Evolutionary conservation across 805 yeast genomes (phyloP), one percentile per base, ranked within the genome.

Genomic region (Candida takata): DNA sequence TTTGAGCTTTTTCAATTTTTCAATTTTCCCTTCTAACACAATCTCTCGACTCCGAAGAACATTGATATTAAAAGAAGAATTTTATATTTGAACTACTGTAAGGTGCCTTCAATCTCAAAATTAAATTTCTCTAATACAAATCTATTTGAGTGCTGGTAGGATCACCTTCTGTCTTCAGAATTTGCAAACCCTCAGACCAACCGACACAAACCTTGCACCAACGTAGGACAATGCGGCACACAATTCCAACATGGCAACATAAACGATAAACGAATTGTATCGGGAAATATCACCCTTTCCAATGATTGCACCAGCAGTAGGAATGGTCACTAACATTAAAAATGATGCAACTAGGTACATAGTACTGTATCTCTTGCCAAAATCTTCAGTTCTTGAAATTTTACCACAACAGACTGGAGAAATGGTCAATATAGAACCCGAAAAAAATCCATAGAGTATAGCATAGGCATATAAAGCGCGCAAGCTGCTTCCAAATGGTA

Each of bases 351-450:
- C 56, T 33, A 72, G 70, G 50, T 77, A 79, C 54, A 74, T 67
- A 4, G 77, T 69, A 8, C 77, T 70, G 48, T 71, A 72, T 27
- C 74, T 64, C 45, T 64, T 66, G 15, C 79, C 79, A 52, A 70
- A 72, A 35, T 61, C 67, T 29, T 69, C 69, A 4, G 70, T 66
- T 32, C 68, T 67, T 11, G 77, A 70, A 25, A 77, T 73, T 40
- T 74, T 75, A 0, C 77, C 79, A 37, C 74, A 62, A 42, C 79
- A 72, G 4, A 74, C 77, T 3, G 82, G 81, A 16, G 72, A 61
- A 31, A 75, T 53, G 4, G 79, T 65, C 39, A 74, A 61, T 1
- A 73, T 69, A 4, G 79, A 67, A 10, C 78, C 74, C 10, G 77
- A 67, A 39, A 65, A 62, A 33, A 75, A 61, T 3, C 82, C 82